Evolutionary conservation across 805 yeast genomes (phyloP).

Genomic region (Blastobotrys robertii): DNA sequence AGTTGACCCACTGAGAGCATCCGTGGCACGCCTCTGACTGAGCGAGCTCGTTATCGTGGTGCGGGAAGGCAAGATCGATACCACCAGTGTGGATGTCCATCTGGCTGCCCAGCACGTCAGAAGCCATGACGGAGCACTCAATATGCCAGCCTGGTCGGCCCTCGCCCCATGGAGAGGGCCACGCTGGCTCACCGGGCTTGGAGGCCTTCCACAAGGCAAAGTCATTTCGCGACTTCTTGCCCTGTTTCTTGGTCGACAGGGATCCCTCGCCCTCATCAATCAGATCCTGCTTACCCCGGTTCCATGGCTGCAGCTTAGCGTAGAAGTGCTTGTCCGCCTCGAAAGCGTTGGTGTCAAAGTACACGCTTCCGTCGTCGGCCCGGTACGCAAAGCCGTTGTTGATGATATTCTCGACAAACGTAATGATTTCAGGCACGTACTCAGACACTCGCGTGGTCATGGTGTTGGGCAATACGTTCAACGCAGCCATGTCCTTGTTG

Average conservation of each 20-base stretch:
- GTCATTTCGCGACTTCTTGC: slow-evolving; percentile 70
- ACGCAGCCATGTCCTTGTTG: slow-evolving; percentile 72
- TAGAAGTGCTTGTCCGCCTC: slow-evolving; percentile 72
- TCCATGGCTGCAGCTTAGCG: slow-evolving; percentile 98
- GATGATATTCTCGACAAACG: slow-evolving; percentile 66
- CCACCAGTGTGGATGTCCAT: slow-evolving; percentile 98
- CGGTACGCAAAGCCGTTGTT: slow-evolving; percentile 75
- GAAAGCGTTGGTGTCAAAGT: slow-evolving; percentile 80
- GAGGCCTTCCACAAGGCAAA: slow-evolving; percentile 96
- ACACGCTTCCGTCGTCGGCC: slow-evolving; percentile 75
- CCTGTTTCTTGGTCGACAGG: slow-evolving; percentile 38
- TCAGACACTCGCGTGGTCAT: slow-evolving; percentile 92
- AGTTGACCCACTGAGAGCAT: slow-evolving; percentile 91
- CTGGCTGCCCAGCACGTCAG: slow-evolving; percentile 68
- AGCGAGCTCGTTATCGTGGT: slow-evolving; percentile 96
- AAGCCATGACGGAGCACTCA: slow-evolving; percentile 98
- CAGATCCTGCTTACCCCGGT: slow-evolving; percentile 75
- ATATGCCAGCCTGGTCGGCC: slow-evolving; percentile 99
- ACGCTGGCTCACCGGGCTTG: slow-evolving; percentile 93
- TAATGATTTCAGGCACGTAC: slow-evolving; percentile 85
- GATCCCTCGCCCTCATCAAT: slow-evolving; percentile 96
- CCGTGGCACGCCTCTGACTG: slow-evolving; percentile 91
- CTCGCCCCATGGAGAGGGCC: slow-evolving; percentile 93
- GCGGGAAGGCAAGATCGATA: slow-evolving; percentile 95
- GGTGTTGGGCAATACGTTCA: slow-evolving; percentile 78